phyloP scores from a whole-genome alignment of 305 asterid genomes.

The Lippia alba region DNA sequence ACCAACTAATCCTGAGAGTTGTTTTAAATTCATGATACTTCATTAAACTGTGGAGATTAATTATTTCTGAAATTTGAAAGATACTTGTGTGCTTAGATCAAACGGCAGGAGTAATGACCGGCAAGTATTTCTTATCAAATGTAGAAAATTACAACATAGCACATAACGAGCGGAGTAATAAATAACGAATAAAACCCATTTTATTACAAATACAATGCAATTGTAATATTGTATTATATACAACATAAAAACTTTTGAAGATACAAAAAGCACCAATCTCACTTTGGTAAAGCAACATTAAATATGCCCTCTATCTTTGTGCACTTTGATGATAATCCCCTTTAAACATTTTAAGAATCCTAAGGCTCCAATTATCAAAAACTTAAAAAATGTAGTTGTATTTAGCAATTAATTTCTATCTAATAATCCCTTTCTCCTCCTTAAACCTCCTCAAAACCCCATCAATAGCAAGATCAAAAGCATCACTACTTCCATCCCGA shows the following conservation, averaged over 20 bases:
- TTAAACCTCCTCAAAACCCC: slow-evolving; percentile 53
- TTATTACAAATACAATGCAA: not conserved
- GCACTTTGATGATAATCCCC: slow-evolving; percentile 1
- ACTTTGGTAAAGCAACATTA: not conserved
- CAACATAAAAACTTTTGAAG: not conserved
- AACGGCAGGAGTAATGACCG: no score
- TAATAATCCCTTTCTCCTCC: slow-evolving; percentile 35
- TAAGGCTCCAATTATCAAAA: not conserved
- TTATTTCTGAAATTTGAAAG: no score
- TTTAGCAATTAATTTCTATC: not conserved
- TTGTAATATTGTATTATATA: not conserved
- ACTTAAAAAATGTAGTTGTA: no score
- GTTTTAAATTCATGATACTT: no score
- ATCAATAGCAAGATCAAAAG: slow-evolving; percentile 63
- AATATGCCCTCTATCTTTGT: not conserved
- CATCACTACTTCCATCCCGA: slow-evolving; percentile 38
- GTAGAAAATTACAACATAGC: no score
- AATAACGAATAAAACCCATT: not conserved
- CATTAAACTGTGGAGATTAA: no score
- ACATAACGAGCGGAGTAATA: not conserved
- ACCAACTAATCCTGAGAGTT: no score
- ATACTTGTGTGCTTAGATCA: no score
- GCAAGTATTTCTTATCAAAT: no score
- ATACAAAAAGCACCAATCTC: not conserved
- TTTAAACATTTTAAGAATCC: not conserved